Base-by-base conservation (phyloP, 2,329 filamentous ascomycete species). In the Trichoderma harzianum region DNA sequence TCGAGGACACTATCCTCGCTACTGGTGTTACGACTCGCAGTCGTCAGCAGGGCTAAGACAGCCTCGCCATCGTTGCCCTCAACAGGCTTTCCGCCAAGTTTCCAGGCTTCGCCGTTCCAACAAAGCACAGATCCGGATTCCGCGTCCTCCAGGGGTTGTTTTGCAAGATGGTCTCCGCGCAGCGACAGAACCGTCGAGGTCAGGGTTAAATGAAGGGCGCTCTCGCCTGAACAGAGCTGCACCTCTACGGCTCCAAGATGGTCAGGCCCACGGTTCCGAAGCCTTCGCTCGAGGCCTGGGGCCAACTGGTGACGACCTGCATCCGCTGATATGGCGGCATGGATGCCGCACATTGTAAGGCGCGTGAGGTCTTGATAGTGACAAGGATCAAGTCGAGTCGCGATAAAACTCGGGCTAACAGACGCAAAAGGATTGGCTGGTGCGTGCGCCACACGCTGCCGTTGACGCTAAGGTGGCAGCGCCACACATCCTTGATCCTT, bases 21-120 rank as follows among this genome's bases (percentile, higher is more conserved):
- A 76, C 74, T 74, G 75, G 72, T 7, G 73, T 72, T 39, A 76
- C 73, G 65, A 75, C 79, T 78, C 76, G 86, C 84, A 71, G 82
- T 77, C 24, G 86, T 77, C 62, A 97, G 84, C 47, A 88, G 78
- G 39, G 85, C 78, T 77, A 95, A 90, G 21, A 98, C 84, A 7
- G 84, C 82, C 76, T 91, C 86, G 3, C 93, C 93, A 81, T 99
- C 96, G 78, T 97, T 98, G 71, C 90, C 92, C 7, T 78, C 72
- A n/a, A 97, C 84, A 1, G 80, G 77, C 11, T 86, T 76, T 39
- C 86, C 86, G 10, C 81, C 82, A 64, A 97, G 86, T 71, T 88
- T 91, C 96, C 96, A 99, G 1, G 94, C 95, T 80, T 99, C 96
- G 57, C 96, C 96, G 78, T 99, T 99, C 96, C 96, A 99, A 86